Base-by-base conservation (phyloP, 345 rosid genomes). In the Gossypium arboreum region DNA sequence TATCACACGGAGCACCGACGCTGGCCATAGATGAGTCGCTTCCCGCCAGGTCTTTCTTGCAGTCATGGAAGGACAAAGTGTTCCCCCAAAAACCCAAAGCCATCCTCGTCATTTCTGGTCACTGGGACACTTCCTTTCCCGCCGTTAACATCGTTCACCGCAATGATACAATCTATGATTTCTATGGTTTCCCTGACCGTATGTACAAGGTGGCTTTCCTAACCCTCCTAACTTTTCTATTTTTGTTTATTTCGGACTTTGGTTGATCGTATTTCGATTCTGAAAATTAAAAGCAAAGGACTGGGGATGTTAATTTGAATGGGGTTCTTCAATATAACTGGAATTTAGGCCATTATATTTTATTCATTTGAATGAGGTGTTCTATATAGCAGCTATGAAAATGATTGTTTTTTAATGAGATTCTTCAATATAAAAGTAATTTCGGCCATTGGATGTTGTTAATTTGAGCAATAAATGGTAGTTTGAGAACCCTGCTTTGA, bases 1-100 rank as follows among this genome's bases (percentile, higher is more conserved):
- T 94, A 22, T 94, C 98, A 0, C 98, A 94, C 71, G 98, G 98
- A 9, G 83, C 96, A 22, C 98, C 98, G 18, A 87, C 87, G 80
- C 80, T 92, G 75, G 79, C 92, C 17, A 91, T 92, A 17, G 98
- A 94, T 83, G 93, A 91, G 2, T 73, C 82, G 25, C 50, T 88
- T 10, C 83, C 83, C 16, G 96, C 94, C 0, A 86, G 98, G 80
- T 89, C 79, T 44, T 95, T 93, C 89, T 83, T 93, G 75, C 55
- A 68, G 79, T 81, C 93, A 12, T 95, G 96, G 96, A 82, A 78
- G 16, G 56, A 79, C n/a, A 74, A 79, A 12, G 83, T 82, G 43
- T 51, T 83, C 13, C 22, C 61, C 0, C 83, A 82, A 9, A 87
- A 51, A 51, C 99, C 98, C 61, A 88, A 82, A 50, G 83, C 97